Percentiles rank a stretch among this genome's conserved stretches.
These are phyloP conservation scores for Balakata baccata DNA, from an alignment of 345 rosid genomes.

Conservation along the genomic window DNA sequence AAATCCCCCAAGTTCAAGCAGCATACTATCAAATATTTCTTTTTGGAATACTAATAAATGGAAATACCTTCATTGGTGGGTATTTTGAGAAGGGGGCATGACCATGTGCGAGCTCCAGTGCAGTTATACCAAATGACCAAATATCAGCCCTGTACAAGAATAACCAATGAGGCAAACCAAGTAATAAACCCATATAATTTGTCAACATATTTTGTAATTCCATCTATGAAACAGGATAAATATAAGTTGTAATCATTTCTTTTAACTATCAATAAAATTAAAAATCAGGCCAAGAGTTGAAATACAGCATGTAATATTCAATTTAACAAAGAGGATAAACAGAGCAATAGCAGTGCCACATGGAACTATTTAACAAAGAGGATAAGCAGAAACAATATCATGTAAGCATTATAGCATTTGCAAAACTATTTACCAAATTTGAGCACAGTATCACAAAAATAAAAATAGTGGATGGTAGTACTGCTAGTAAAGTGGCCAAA, in stretches of 20 bases:
- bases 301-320: too few species aligned
- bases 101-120: slow-evolving; percentile 97
- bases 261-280: too few species aligned
- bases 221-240: neutral
- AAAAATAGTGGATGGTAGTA: neutral
- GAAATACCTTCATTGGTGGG: slow-evolving; percentile 96
- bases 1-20: neutral
- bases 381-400: neutral
- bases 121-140: slow-evolving; percentile 98
- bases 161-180: slow-evolving; percentile 19
- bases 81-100: slow-evolving; percentile 98
- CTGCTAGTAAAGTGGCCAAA: neutral
- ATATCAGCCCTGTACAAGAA: slow-evolving; percentile 83
- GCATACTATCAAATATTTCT: neutral
- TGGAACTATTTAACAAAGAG: too few species aligned
- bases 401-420: neutral
- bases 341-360: too few species aligned
- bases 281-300: too few species aligned
- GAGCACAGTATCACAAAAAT: neutral
- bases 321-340: too few species aligned
- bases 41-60: neutral
- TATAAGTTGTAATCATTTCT: neutral
- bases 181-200: slow-evolving; percentile 20
- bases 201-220: slow-evolving; percentile 2
- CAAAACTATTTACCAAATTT: neutral